Base-by-base conservation (phyloP, 768 basidiomycete genomes). In the Coprinellus aureogranulatus region DNA sequence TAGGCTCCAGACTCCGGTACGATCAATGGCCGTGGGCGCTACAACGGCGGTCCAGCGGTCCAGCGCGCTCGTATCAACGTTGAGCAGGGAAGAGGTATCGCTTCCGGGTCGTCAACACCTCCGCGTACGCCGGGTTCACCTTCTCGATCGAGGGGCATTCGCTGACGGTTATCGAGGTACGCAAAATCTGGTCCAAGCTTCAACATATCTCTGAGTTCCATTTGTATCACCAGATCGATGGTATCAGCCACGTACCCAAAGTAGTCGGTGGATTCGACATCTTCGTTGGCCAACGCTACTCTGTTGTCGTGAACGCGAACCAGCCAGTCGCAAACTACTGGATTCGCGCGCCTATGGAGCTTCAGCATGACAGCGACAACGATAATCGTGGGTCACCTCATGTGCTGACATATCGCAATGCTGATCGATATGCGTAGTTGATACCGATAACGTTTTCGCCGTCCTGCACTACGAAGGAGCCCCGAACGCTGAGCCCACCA, bases 41-140 rank as follows among this genome's bases (percentile, higher is more conserved):
- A 62, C 63, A 55, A 67, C 4, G 68, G 70, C 2, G 81, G 82
- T 4, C 78, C 81, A 20, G 47, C 45, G 10, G 67, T 70, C 3
- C 66, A 73, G 0, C 72, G 77, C 42, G 54, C 78, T 0, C 71
- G 80, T 5, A 64, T 80, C 57, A 73, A 76, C 54, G 80, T 85
- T 46, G 56, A 64, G 2, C 54, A 57, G 0, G 78, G 14, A 72
- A 73, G 52, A 72, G 81, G 37, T 85, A 85, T 64, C 78, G 84
- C 40, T 77, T 85, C 70, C 81, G 83, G 10, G 54, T 86, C 16
- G 67, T 86, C 62, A 77, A 76, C 50, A 74, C 73, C 23, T 80
- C 81, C 20, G 82, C 82, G 56, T 71, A 77, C 39, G 72, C 74
- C 11, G 70, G 68, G 30, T 77, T 75, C 68, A 66, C 61, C 4